Conservation (phyloP, 495 filamentous ascomycete genomes). For the Talaromyces proteolyticus region DNA sequence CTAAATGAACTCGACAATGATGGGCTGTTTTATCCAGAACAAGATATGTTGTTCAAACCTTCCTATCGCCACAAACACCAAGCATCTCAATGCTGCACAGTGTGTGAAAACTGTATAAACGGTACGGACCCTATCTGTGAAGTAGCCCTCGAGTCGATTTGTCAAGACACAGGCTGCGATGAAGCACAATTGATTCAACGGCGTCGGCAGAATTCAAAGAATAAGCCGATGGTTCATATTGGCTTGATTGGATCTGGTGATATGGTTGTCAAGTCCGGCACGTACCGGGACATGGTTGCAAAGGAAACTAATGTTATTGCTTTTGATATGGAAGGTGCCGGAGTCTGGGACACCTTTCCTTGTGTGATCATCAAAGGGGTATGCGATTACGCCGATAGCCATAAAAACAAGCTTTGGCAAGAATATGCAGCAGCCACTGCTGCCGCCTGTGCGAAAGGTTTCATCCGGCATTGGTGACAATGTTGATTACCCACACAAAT, state of each 20-base stretch:
- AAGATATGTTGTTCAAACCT: slow-evolving; percentile 11
- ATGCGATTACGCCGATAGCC: slow-evolving; percentile 32
- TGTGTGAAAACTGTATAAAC: neutral
- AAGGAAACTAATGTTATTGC: slow-evolving; percentile 16
- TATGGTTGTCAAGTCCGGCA: slow-evolving; percentile 17
- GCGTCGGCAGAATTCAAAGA: neutral
- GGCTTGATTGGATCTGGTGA: slow-evolving; percentile 16
- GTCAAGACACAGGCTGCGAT: slow-evolving; percentile 3
- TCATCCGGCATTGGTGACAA: slow-evolving; percentile 12
- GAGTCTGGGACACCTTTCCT: slow-evolving; percentile 23
- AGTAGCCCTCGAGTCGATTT: slow-evolving; percentile 1
- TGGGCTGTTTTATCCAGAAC: slow-evolving; percentile 9
- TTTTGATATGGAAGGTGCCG: slow-evolving; percentile 35
- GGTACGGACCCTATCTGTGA: slow-evolving; percentile 4
- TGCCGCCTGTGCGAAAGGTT: slow-evolving; percentile 18
- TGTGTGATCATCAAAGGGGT: slow-evolving; percentile 29
- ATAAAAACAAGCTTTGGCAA: slow-evolving; percentile 35
- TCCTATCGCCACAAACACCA: slow-evolving; percentile 12
- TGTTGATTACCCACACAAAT: too few species aligned
- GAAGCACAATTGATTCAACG: neutral
- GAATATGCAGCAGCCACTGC: slow-evolving; percentile 24
- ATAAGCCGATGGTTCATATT: slow-evolving; percentile 7
- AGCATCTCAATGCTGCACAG: neutral
- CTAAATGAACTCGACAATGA: too few species aligned
- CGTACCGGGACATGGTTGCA: slow-evolving; percentile 12